Evolutionary conservation across 495 filamentous ascomycete genomes (phyloP).

Genomic region (Penicillium mononematosum): DNA sequence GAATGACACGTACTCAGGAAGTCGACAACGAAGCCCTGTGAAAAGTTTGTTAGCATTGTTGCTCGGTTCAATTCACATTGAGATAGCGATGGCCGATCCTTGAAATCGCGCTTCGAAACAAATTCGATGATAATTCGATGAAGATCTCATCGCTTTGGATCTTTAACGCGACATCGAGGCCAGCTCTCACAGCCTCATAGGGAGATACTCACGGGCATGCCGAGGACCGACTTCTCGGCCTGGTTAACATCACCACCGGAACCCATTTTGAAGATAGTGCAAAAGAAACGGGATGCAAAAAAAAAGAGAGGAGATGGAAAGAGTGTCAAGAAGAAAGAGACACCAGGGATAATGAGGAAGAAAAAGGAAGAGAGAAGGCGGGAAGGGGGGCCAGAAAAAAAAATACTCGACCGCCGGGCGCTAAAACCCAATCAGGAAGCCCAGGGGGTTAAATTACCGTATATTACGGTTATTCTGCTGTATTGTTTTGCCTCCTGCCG

Average conservation of each 20-base stretch:
- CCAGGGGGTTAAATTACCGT: constrained; percentile 14
- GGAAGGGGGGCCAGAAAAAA: constrained; percentile 41
- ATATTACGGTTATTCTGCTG: constrained; percentile 16
- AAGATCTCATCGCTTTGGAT: neutral
- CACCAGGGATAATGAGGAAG: constrained; percentile 39
- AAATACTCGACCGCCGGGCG: constrained; percentile 42
- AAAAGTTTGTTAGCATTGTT: constrained; percentile 35
- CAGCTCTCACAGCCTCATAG: constrained; percentile 16
- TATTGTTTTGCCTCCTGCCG: constrained; percentile 31
- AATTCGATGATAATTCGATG: constrained; percentile 3
- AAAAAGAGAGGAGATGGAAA: constrained; percentile 46
- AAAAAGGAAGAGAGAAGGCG: constrained; percentile 37
- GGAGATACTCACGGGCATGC: constrained; percentile 66
- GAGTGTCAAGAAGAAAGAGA: constrained; percentile 41
- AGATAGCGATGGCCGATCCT: neutral
- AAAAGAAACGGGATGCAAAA: constrained; percentile 34
- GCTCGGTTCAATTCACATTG: neutral
- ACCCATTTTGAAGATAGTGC: constrained; percentile 51
- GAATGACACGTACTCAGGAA: constrained; percentile 85
- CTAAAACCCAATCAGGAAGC: constrained; percentile 35
- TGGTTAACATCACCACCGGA: constrained; percentile 52
- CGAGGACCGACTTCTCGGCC: constrained; percentile 77
- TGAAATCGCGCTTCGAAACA: neutral
- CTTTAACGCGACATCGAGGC: constrained; percentile 6
- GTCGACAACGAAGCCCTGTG: constrained; percentile 73